Evolutionary conservation across 2,329 filamentous ascomycete genomes (phyloP).

Genomic region (Diaporthe capsici): DNA sequence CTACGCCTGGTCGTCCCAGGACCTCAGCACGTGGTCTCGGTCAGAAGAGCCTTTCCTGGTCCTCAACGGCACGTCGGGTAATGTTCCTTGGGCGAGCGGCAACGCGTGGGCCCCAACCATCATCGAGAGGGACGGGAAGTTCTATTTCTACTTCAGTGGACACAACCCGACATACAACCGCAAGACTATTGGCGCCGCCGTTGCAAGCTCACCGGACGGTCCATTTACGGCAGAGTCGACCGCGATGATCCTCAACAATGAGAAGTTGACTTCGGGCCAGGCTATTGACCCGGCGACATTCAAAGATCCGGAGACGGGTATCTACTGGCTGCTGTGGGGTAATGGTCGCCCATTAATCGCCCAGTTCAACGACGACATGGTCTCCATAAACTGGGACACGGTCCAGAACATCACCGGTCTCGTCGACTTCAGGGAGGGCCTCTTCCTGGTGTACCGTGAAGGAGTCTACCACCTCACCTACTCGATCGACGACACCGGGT

Average conservation of each 20-base stretch:
- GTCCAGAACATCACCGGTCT: slow-evolving; percentile 53
- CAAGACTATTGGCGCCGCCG: slow-evolving; percentile 74
- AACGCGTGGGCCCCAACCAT: slow-evolving; percentile 79
- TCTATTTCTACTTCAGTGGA: slow-evolving; percentile 74
- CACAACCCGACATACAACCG: slow-evolving; percentile 67
- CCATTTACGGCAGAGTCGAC: slow-evolving; percentile 69
- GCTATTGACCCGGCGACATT: slow-evolving; percentile 76
- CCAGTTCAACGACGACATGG: slow-evolving; percentile 61
- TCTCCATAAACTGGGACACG: slow-evolving; percentile 56
- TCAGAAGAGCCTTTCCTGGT: slow-evolving; percentile 58
- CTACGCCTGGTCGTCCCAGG: slow-evolving; percentile 61
- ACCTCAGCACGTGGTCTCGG: slow-evolving; percentile 57
- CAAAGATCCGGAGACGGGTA: slow-evolving; percentile 68
- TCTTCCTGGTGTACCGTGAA: slow-evolving; percentile 59
- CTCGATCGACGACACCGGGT: slow-evolving; percentile 62
- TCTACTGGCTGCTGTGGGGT: slow-evolving; percentile 75
- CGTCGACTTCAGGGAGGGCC: slow-evolving; percentile 58
- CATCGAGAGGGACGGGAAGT: slow-evolving; percentile 70
- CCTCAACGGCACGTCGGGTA: slow-evolving; percentile 60
- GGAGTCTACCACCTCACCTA: slow-evolving; percentile 64
- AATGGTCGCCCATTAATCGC: slow-evolving; percentile 59
- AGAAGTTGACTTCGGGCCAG: slow-evolving; percentile 50
- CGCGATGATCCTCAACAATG: slow-evolving; percentile 69
- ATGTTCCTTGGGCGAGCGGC: slow-evolving; percentile 75
- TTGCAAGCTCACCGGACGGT: slow-evolving; percentile 68